phyloP scores from a whole-genome alignment of 2,329 filamentous ascomycete species.

The Emericellopsis atlantica region DNA sequence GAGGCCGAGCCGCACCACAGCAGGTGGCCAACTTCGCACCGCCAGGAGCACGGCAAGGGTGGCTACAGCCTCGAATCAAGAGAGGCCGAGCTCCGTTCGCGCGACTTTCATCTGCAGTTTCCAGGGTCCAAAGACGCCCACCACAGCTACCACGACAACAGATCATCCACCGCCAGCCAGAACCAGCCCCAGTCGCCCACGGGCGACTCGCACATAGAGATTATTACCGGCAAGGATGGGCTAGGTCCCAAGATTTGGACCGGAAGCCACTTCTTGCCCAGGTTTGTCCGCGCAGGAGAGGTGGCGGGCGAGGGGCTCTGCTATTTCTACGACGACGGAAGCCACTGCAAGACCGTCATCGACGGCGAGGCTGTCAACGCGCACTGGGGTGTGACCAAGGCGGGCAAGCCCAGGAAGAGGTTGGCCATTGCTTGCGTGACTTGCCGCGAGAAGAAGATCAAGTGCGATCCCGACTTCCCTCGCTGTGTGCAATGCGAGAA shows the following conservation, averaged over 20 bases:
- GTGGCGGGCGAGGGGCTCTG: slow-evolving; percentile 70
- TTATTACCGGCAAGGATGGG: slow-evolving; percentile 40
- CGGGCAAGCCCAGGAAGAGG: slow-evolving; percentile 83
- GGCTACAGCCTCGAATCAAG: slow-evolving; percentile 34
- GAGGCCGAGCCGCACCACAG: slow-evolving; percentile 17
- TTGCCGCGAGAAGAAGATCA: slow-evolving; percentile 95
- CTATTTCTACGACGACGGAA: slow-evolving; percentile 79
- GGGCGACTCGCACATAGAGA: slow-evolving; percentile 23
- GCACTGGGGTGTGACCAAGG: slow-evolving; percentile 88
- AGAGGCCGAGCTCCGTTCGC: slow-evolving; percentile 20
- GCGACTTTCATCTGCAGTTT: slow-evolving; percentile 21
- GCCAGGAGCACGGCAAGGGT: slow-evolving; percentile 24
- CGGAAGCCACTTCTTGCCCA: slow-evolving; percentile 53
- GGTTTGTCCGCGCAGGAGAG: slow-evolving; percentile 50
- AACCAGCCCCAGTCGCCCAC: slow-evolving; percentile 15
- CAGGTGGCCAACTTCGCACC: not conserved
- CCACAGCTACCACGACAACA: slow-evolving; percentile 13
- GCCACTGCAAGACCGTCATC: slow-evolving; percentile 69
- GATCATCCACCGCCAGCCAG: slow-evolving; percentile 7
- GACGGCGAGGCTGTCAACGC: slow-evolving; percentile 82
- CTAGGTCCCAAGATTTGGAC: slow-evolving; percentile 59
- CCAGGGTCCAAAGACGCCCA: slow-evolving; percentile 19
- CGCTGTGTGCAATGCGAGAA: slow-evolving; percentile 89
- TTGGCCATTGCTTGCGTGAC: slow-evolving; percentile 87
- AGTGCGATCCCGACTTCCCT: slow-evolving; percentile 79